Evolutionary conservation across 495 filamentous ascomycete species (phyloP).

Genomic region (Annulohypoxylon stygium): DNA sequence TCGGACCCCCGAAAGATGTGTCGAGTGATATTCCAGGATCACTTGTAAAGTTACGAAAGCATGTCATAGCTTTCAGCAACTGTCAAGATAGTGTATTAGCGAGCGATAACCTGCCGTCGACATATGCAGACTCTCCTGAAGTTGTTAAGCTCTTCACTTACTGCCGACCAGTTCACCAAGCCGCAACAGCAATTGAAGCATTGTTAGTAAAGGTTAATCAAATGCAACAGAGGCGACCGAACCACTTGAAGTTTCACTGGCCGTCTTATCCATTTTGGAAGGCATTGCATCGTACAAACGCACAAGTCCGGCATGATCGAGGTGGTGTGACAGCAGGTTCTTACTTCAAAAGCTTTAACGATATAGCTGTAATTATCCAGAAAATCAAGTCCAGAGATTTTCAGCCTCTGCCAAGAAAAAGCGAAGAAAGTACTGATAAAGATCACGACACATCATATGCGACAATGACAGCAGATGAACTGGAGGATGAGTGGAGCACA

Average conservation of each 20-base stretch:
- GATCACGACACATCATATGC: conserved; percentile 35
- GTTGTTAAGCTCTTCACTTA: conserved; percentile 69
- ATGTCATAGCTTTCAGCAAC: conserved; percentile 52
- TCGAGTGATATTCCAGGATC: conserved; percentile 52
- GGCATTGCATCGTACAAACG: conserved; percentile 64
- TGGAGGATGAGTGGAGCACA: conserved; percentile 38
- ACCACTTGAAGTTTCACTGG: conserved; percentile 55
- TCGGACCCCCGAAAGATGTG: conserved; percentile 53
- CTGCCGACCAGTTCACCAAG: conserved; percentile 67
- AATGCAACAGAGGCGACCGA: conserved; percentile 57
- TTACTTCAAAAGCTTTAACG: conserved; percentile 65
- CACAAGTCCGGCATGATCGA: conserved; percentile 69
- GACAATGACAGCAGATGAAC: conserved; percentile 46
- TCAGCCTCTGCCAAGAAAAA: conserved; percentile 45
- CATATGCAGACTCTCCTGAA: conserved; percentile 55
- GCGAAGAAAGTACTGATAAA: conserved; percentile 40
- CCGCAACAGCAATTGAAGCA: conserved; percentile 60
- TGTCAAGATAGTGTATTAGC: conserved; percentile 50
- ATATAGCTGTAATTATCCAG: conserved; percentile 54
- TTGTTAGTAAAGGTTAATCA: conserved; percentile 60
- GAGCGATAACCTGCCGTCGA: conserved; percentile 51
- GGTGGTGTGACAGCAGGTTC: conserved; percentile 65
- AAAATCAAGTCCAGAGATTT: conserved; percentile 48
- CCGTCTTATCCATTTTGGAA: conserved; percentile 68
- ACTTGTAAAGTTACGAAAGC: conserved; percentile 53